These are phyloP conservation scores for Alternaria brassicae DNA, from an alignment of 2,329 filamentous ascomycete species.

Conservation along the genomic window DNA sequence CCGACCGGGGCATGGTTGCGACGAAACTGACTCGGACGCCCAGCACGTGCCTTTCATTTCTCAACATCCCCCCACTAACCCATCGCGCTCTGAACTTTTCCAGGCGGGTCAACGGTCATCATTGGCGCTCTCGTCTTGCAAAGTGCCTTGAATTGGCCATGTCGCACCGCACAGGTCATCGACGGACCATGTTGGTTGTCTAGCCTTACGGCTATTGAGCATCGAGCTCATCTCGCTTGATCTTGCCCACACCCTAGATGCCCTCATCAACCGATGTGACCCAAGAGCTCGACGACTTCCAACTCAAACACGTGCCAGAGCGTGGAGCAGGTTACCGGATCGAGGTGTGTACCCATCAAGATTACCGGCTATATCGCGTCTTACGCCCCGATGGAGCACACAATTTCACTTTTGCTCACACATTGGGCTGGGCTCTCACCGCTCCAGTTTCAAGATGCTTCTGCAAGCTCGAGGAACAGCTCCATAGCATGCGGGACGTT, in stretches of 20 bases:
- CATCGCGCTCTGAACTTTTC: slow-evolving; percentile 4
- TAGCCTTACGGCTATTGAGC: slow-evolving; percentile 21
- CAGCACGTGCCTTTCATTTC: slow-evolving; percentile 9
- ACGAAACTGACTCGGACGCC: not conserved
- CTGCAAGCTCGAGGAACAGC: not conserved
- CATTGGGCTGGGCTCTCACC: slow-evolving; percentile 34
- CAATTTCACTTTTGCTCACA: slow-evolving; percentile 12
- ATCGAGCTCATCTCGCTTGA: slow-evolving; percentile 20
- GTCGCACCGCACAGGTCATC: slow-evolving; percentile 34
- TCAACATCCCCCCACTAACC: slow-evolving; percentile 6
- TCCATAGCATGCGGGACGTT: slow-evolving; percentile 3
- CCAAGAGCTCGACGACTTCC: slow-evolving; percentile 12
- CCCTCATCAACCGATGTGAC: slow-evolving; percentile 17
- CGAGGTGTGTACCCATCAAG: slow-evolving; percentile 4
- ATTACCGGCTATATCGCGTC: slow-evolving; percentile 27
- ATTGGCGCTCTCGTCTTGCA: slow-evolving; percentile 11
- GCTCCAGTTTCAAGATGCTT: slow-evolving; percentile 24
- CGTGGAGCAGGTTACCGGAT: slow-evolving; percentile 13
- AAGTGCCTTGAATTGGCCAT: slow-evolving; percentile 31
- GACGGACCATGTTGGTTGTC: slow-evolving; percentile 16
- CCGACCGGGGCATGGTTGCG: not conserved
- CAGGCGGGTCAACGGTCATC: slow-evolving; percentile 16
- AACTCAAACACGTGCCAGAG: slow-evolving; percentile 12
- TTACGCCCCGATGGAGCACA: slow-evolving; percentile 6
- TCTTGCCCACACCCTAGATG: slow-evolving; percentile 6